phyloP scores from a whole-genome alignment of 2,329 filamentous ascomycete genomes.

The Arthrobotrys sinensis region DNA sequence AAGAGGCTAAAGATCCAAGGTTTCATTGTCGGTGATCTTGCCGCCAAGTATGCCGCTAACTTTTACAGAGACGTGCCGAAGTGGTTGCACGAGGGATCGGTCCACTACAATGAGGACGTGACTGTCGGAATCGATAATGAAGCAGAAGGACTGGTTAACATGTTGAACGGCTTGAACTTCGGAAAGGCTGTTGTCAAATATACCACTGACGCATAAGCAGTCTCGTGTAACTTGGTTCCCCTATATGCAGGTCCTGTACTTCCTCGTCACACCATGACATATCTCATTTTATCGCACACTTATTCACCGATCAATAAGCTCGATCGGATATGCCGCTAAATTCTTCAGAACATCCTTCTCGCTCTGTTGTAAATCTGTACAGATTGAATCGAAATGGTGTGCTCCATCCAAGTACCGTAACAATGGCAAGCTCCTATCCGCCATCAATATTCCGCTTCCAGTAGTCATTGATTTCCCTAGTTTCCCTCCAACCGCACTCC shows the following conservation, averaged over 20 bases:
- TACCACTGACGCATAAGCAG: constrained; percentile 22
- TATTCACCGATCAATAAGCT: constrained; percentile 67
- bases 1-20: constrained; percentile 81
- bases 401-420: constrained; percentile 80
- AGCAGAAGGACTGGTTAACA: constrained; percentile 79
- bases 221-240: neutral
- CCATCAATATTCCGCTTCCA: constrained; percentile 65
- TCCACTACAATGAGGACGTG: constrained; percentile 79
- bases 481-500: constrained; percentile 64
- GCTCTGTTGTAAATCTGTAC: constrained; percentile 79
- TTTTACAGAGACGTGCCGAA: constrained; percentile 82
- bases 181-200: constrained; percentile 84
- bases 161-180: constrained; percentile 85
- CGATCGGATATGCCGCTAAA: constrained; percentile 72
- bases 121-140: constrained; percentile 85
- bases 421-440: constrained; percentile 71
- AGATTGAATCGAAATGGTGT: constrained; percentile 86
- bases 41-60: constrained; percentile 73
- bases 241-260: neutral
- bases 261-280: neutral
- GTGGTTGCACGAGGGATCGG: constrained; percentile 82
- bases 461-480: constrained; percentile 56
- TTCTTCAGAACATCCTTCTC: constrained; percentile 80
- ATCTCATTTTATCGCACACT: neutral
- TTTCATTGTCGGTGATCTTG: constrained; percentile 78